Percentiles rank a stretch among this genome's conserved stretches.
Evolutionary conservation across 2,329 filamentous ascomycete genomes (phyloP).

Genomic region (Botryotinia globosa): DNA sequence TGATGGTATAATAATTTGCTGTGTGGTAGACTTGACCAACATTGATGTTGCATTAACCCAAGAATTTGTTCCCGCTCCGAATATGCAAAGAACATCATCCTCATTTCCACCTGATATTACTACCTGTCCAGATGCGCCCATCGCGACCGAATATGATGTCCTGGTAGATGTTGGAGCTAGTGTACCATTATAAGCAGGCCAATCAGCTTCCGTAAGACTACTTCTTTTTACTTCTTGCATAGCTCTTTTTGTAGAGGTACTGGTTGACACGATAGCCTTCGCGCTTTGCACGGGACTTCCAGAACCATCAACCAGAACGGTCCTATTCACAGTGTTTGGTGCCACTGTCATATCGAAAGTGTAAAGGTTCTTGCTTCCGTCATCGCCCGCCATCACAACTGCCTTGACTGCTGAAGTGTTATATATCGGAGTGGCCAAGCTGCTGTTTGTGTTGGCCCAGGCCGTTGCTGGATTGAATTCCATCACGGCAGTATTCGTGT

Average conservation of each 20-base stretch:
- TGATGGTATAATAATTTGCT: conserved; percentile 22
- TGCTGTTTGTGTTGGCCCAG: conserved; percentile 67
- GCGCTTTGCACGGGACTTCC: conserved; percentile 53
- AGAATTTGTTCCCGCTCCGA: conserved; percentile 69
- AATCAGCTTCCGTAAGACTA: conserved; percentile 58
- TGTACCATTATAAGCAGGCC: conserved; percentile 76
- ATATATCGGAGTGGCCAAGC: conserved; percentile 58
- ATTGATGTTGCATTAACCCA: conserved; percentile 68
- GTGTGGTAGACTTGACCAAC: conserved; percentile 28
- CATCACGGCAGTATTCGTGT: conserved; percentile 65
- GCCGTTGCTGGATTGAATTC: conserved; percentile 62
- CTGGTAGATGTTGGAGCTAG: conserved; percentile 65
- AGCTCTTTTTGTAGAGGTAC: conserved; percentile 15
- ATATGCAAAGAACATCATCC: conserved; percentile 66
- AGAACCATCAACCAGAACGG: conserved; percentile 61
- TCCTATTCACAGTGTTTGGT: conserved; percentile 72
- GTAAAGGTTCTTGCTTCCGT: conserved; percentile 75
- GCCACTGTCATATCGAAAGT: conserved; percentile 71
- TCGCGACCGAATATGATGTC: conserved; percentile 67
- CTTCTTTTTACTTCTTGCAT: conserved; percentile 35
- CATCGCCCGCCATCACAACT: conserved; percentile 65
- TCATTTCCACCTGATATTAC: conserved; percentile 74
- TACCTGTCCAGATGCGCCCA: conserved; percentile 62
- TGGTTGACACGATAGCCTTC: conserved; percentile 40
- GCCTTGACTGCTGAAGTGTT: conserved; percentile 60